Base-by-base conservation (phyloP, 345 rosid genomes). In the Ailanthus altissimus region DNA sequence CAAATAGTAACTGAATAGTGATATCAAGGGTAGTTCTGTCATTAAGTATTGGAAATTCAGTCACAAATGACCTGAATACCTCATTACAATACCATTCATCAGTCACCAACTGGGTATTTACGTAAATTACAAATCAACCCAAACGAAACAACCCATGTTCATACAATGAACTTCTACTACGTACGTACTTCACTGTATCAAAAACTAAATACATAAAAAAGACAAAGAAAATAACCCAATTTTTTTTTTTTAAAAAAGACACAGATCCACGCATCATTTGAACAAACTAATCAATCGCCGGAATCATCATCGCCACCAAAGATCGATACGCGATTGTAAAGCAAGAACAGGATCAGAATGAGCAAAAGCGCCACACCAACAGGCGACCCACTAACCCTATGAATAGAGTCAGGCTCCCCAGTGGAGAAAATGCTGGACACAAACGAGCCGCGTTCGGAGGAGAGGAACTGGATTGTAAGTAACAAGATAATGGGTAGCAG, bases 231-330 rank as follows among this genome's bases (percentile, higher is more conserved):
- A 38, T n/a, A 49, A 40, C 50, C 16, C 49, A 66, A n/a, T n/a
- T n/a, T n/a, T n/a, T n/a, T n/a, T n/a, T n/a, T n/a, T n/a, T n/a
- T n/a, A n/a, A 51, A 15, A 43, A 8, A 26, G 20, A 47, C 28
- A 42, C 77, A 74, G 77, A 74, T 74, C 77, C 66, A 61, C 15
- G 11, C 21, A 21, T 36, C 57, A 20, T 32, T 36, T 32, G 6
- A 63, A 36, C 58, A 32, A 32, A 32, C 38, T 32, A 32, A 32
- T 32, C 38, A 88, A n/a, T 84, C 89, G 51, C 65, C 93, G 18
- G 92, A 85, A 67, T 82, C 96, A 72, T 88, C 96, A 26, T 49
- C 89, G 20, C 95, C 94, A 62, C 99, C 96, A 46, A 93, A 93
- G 84, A 95, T 88, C 51, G 97, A 93, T 65, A 91, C 74, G 6